A percentile compares a stretch with the other conserved stretches of the same genome.
Evolutionary conservation across 495 filamentous ascomycete species (phyloP).

Genomic region (Neurospora tetraspora): DNA sequence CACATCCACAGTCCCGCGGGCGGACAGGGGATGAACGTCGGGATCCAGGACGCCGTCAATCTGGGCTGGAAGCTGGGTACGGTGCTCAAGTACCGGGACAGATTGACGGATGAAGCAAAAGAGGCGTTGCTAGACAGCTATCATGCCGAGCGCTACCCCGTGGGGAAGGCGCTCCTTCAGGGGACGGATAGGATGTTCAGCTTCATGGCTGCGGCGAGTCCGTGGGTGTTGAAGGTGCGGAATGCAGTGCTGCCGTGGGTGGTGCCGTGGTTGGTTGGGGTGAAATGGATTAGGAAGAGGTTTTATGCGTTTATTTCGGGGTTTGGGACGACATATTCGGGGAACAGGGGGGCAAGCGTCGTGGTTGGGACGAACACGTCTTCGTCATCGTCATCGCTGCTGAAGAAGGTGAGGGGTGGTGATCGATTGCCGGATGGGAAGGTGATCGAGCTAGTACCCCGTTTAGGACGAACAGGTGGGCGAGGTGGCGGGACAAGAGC

Average conservation of each 20-base stretch:
- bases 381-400: neutral
- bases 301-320: slow-evolving; percentile 28
- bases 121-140: slow-evolving; percentile 27
- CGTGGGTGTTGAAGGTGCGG: slow-evolving; percentile 19
- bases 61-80: slow-evolving; percentile 46
- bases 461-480: neutral
- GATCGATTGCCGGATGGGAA: slow-evolving; percentile 25
- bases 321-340: slow-evolving; percentile 23
- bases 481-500: neutral
- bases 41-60: slow-evolving; percentile 49
- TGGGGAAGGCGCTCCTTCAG: slow-evolving; percentile 25
- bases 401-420: slow-evolving; percentile 20
- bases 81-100: slow-evolving; percentile 13
- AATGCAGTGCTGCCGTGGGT: slow-evolving; percentile 25
- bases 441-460: slow-evolving; percentile 1
- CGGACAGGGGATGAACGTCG: slow-evolving; percentile 53
- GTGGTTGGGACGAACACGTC: neutral
- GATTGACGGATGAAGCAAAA: slow-evolving; percentile 1
- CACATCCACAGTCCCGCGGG: slow-evolving; percentile 50
- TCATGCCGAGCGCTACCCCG: slow-evolving; percentile 26
- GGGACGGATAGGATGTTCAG: slow-evolving; percentile 28
- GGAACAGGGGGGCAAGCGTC: slow-evolving; percentile 3
- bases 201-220: slow-evolving; percentile 24
- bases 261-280: slow-evolving; percentile 22
- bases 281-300: slow-evolving; percentile 4